Percentiles rank a stretch among this genome's conserved stretches.
phyloP scores from a whole-genome alignment of 1,139 yeast genomes.

The Geotrichum aggregatum region DNA sequence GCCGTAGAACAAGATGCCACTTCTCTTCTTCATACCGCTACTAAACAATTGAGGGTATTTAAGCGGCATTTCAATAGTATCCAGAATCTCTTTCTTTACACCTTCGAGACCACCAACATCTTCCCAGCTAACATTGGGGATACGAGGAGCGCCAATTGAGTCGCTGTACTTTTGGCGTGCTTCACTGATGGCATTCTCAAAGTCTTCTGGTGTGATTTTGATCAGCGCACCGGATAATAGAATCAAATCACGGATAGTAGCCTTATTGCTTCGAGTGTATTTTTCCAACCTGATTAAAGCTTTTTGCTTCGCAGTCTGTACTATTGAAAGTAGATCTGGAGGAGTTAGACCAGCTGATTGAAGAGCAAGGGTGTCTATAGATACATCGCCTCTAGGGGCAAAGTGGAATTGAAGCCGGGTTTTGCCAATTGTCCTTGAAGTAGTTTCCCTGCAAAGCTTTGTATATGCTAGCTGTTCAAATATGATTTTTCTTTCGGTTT shows the following conservation, averaged over 20 bases:
- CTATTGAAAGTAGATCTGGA: constrained; percentile 69
- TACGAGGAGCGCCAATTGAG: constrained; percentile 94
- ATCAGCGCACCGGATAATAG: constrained; percentile 45
- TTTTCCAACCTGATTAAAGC: constrained; percentile 51
- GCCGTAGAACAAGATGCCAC: constrained; percentile 92
- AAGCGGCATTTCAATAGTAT: constrained; percentile 92
- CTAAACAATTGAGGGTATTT: constrained; percentile 86
- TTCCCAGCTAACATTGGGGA: constrained; percentile 93
- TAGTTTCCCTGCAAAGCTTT: constrained; percentile 23
- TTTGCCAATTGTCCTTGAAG: constrained; percentile 22
- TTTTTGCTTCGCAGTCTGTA: constrained; percentile 57
- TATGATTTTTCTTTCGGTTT: constrained; percentile 62
- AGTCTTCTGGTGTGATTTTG: constrained; percentile 57
- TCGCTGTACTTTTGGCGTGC: constrained; percentile 88
- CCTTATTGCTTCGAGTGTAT: constrained; percentile 29
- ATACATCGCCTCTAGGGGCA: constrained; percentile 50
- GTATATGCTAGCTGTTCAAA: constrained; percentile 48
- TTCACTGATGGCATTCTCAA: constrained; percentile 67
- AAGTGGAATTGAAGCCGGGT: constrained; percentile 22
- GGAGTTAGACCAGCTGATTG: constrained; percentile 95
- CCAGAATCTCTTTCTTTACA: constrained; percentile 87
- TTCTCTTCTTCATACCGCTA: constrained; percentile 84
- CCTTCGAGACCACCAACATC: constrained; percentile 89
- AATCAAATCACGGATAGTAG: constrained; percentile 31
- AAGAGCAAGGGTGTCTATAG: constrained; percentile 57